These are phyloP conservation scores for Rhipidocladum racemiflorum DNA, from an alignment of 176 grass and related monocot species.

Conservation along the genomic window DNA sequence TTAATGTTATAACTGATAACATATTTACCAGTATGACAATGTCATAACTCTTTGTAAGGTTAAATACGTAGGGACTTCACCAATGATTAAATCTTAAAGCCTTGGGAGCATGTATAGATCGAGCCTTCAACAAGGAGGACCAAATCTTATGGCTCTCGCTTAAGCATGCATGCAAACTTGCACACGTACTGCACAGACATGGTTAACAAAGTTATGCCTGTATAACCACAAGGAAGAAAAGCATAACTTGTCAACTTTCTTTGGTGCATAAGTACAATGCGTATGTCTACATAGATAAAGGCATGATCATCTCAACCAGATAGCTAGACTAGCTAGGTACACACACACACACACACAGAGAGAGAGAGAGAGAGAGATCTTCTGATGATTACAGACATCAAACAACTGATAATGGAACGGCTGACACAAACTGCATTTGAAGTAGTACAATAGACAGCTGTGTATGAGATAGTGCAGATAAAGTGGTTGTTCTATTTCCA, in stretches of 20 bases:
- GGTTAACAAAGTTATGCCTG: not conserved
- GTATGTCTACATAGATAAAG: not conserved
- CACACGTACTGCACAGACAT: not conserved
- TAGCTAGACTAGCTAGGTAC: not conserved
- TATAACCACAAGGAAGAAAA: not conserved
- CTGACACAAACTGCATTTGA: constrained; percentile 37
- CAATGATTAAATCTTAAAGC: not conserved
- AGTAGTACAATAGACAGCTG: constrained; percentile 47
- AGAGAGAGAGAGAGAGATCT: constrained; percentile 2
- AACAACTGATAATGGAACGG: constrained; percentile 2
- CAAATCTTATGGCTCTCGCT: not conserved
- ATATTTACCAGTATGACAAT: not conserved
- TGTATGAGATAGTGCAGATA: constrained; percentile 39
- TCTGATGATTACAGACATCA: constrained; percentile 6
- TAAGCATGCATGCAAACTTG: constrained; percentile 1
- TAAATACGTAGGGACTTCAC: not conserved
- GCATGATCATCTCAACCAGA: not conserved
- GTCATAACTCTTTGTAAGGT: not conserved
- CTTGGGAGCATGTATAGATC: not conserved
- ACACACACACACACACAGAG: too few relatives aligned
- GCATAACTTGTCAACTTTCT: not conserved
- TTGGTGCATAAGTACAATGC: not conserved
- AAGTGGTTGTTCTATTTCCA: constrained; percentile 41
- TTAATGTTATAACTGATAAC: not conserved
- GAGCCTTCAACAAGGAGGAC: not conserved